Percentiles rank a stretch among this genome's conserved stretches.
Conservation (phyloP, 495 filamentous ascomycete genomes). For the Hyaloscypha bicolor region DNA sequence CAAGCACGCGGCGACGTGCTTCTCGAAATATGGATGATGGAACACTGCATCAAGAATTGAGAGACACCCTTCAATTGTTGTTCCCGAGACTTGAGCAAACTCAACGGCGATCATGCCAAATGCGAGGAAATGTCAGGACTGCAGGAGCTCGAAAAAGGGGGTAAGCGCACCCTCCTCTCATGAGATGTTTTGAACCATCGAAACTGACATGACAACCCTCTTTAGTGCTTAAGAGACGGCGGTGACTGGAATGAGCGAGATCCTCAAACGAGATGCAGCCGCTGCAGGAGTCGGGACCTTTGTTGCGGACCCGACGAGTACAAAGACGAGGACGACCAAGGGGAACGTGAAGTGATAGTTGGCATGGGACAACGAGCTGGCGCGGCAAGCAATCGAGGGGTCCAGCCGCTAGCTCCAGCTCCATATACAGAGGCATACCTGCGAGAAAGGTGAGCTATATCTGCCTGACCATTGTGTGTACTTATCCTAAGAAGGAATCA, state of each 20-base stretch:
- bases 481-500: slow-evolving; percentile 3
- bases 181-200: background rate
- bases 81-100: slow-evolving; percentile 4
- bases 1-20: background rate
- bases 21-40: background rate
- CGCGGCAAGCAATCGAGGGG: background rate
- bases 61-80: background rate
- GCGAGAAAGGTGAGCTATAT: slow-evolving; percentile 5
- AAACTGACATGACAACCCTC: slow-evolving; percentile 5
- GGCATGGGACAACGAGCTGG: background rate
- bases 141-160: background rate
- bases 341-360: background rate
- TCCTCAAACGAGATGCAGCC: slow-evolving; percentile 6
- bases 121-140: background rate
- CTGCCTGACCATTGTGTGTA: background rate
- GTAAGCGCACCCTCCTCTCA: background rate
- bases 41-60: background rate
- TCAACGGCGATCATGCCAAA: background rate
- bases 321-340: slow-evolving; percentile 7
- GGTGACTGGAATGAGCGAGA: background rate
- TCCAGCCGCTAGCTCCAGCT: background rate
- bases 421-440: background rate
- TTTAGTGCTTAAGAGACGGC: slow-evolving; percentile 13
- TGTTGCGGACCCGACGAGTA: slow-evolving; percentile 3
- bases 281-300: slow-evolving; percentile 3